Percentiles rank a stretch among this genome's conserved stretches.
Conservation (phyloP, 1,284 basidiomycete genomes). For the Phylloporus sp. region DNA sequence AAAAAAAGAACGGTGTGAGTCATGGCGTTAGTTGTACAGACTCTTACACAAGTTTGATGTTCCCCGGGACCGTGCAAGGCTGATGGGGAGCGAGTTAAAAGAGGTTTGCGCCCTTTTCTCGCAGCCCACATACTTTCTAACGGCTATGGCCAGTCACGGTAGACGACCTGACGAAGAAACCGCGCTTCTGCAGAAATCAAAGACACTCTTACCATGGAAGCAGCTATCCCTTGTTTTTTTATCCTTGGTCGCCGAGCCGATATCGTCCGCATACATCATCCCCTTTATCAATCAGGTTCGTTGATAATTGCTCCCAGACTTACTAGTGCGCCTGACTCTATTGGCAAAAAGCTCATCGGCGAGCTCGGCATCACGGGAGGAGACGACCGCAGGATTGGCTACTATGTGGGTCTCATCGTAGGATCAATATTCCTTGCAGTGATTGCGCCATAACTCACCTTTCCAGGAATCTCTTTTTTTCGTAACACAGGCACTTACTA, state of each 20-base stretch:
- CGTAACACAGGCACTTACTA: neutral
- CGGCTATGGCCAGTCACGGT: neutral
- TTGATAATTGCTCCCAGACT: no score
- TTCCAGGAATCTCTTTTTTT: neutral
- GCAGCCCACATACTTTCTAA: no score
- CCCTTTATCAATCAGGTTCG: no score
- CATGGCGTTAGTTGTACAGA: no score
- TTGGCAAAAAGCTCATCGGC: neutral
- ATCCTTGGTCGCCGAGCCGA: neutral
- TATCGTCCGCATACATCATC: no score
- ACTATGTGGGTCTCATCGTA: neutral
- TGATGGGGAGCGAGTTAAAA: no score
- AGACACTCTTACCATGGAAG: neutral
- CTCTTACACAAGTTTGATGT: no score
- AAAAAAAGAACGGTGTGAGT: no score
- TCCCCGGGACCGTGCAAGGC: no score
- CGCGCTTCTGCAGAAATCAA: conserved; percentile 1
- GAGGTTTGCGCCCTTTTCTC: no score
- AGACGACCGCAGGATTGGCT: neutral
- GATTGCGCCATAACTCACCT: neutral
- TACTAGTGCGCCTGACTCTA: neutral
- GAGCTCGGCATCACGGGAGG: neutral
- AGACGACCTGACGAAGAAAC: neutral
- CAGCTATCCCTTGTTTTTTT: neutral
- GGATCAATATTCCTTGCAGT: neutral